Evolutionary conservation across 2,329 filamentous ascomycete genomes (phyloP), one percentile per base, ranked within the genome.

Genomic region (Cercospora zeina): DNA sequence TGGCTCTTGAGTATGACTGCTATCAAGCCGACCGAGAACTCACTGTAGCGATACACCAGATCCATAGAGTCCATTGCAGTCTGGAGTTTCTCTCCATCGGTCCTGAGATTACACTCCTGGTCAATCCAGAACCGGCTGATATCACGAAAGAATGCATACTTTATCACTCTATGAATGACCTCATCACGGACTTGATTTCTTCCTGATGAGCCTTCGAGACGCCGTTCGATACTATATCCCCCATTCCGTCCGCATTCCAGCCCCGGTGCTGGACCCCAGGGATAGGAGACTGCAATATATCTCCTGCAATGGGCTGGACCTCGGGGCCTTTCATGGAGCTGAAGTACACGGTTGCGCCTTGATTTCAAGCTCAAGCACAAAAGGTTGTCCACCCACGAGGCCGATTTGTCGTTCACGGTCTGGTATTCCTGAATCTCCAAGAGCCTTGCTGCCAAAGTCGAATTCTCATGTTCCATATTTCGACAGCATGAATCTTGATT

Each of bases 391-490:
- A 50, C 21, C 47, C 21, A 50, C 47, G 47, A 50, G 47, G 47
- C 47, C 47, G 47, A 50, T 50, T 50, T 50, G 47, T 50, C 47
- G 47, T 50, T 50, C 21, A 50, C 47, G 4, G 27, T 54, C 50
- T 54, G 14, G 30, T 54, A 54, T 31, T 54, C n/a, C 50, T 54
- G 13, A 16, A 54, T 34, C 4, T 54, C 24, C 27, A 54, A 54
- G 50, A 54, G 50, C n/a, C 24, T 50, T 54, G 27, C n/a, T 54
- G 24, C 50, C 24, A 54, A 33, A 54, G 50, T 54, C 50, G 24
- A 54, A 54, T 54, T 54, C n/a, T 9, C 4, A 54, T 16, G 34
- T 54, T 54, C 50, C 27, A 54, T 54, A 9, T 54, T 34, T 54
- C n/a, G 13, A n/a, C 47, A 54, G 50, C 27, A 54, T 54, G 27